Evolutionary conservation across 768 basidiomycete species (phyloP).

Genomic region (Cantharellus cinnabarinus): DNA sequence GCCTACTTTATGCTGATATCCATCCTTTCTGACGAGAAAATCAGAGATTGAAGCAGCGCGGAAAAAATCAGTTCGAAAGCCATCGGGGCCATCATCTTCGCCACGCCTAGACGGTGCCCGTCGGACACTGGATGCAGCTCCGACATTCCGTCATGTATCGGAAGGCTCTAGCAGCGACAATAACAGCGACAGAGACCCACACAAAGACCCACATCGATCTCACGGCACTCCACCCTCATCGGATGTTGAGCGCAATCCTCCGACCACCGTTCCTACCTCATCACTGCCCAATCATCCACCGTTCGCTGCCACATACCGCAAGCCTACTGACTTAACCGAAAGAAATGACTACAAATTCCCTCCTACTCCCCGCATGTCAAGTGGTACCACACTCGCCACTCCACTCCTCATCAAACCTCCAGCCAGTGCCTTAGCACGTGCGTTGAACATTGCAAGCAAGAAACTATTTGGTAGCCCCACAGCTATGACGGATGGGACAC

Average conservation of each 20-base stretch:
- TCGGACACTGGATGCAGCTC: neutral
- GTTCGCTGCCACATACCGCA: neutral
- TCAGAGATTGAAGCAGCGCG: conserved; percentile 1
- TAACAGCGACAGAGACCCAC: neutral
- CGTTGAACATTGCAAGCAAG: conserved; percentile 60
- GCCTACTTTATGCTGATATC: neutral
- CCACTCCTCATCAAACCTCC: conserved; percentile 29
- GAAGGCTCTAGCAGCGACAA: neutral
- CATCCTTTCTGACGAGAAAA: neutral
- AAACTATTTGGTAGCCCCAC: conserved; percentile 49
- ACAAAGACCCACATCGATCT: neutral
- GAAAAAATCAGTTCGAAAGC: neutral
- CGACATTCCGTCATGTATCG: neutral
- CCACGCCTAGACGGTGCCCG: neutral
- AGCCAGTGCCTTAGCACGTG: conserved; percentile 41
- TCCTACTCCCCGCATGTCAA: conserved; percentile 4
- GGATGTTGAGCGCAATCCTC: neutral
- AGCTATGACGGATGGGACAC: conserved; percentile 6
- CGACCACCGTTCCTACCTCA: neutral
- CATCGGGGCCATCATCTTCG: neutral
- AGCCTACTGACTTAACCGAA: neutral
- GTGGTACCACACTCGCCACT: neutral
- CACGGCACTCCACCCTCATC: neutral
- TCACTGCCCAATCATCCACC: conserved; percentile 8
- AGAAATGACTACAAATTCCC: conserved; percentile 3